Evolutionary conservation across 352 stramenopile genomes (phyloP).

Genomic region (Phytopythium oedochilum): DNA sequence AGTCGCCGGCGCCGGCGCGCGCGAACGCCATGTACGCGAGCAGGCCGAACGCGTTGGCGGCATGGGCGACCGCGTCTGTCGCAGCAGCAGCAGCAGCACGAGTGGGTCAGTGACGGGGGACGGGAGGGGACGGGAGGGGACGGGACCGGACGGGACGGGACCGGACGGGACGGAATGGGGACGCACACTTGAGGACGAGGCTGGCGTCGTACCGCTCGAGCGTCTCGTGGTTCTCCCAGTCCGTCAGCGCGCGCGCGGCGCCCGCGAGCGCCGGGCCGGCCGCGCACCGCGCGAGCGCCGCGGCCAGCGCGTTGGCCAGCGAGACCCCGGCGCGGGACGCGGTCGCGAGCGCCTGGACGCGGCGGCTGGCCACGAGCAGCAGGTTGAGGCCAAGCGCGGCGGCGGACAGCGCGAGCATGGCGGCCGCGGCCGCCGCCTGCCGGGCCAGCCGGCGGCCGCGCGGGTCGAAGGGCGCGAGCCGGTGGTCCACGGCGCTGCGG

Average conservation of each 20-base stretch:
- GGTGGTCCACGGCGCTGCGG: constrained; percentile 49
- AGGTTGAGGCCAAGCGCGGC: constrained; percentile 25
- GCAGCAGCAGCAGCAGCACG: constrained; percentile 3
- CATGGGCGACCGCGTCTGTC: constrained; percentile 52
- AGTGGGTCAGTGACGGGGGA: not conserved
- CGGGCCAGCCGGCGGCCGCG: constrained; percentile 22
- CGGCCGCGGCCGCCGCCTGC: constrained; percentile 15
- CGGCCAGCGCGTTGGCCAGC: constrained; percentile 27
- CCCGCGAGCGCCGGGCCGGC: constrained; percentile 25
- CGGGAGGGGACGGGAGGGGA: too few species aligned
- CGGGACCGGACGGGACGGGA: too few species aligned
- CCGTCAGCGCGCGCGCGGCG: constrained; percentile 33
- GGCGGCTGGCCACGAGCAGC: constrained; percentile 27
- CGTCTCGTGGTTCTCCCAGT: constrained; percentile 77
- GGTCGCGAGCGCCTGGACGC: constrained; percentile 16
- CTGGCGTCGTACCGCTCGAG: constrained; percentile 61
- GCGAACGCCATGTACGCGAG: constrained; percentile 54
- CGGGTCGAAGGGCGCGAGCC: constrained; percentile 44
- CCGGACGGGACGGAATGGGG: too few species aligned
- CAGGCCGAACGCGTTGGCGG: constrained; percentile 51
- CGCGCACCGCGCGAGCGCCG: constrained; percentile 13
- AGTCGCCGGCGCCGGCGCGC: constrained; percentile 15
- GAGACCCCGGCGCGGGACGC: constrained; percentile 18
- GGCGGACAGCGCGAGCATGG: constrained; percentile 19
- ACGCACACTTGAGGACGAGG: constrained; percentile 75